Evolutionary conservation across 2,329 filamentous ascomycete species (phyloP), one percentile per base, ranked within the genome.

Genomic region (Cercospora sojina): DNA sequence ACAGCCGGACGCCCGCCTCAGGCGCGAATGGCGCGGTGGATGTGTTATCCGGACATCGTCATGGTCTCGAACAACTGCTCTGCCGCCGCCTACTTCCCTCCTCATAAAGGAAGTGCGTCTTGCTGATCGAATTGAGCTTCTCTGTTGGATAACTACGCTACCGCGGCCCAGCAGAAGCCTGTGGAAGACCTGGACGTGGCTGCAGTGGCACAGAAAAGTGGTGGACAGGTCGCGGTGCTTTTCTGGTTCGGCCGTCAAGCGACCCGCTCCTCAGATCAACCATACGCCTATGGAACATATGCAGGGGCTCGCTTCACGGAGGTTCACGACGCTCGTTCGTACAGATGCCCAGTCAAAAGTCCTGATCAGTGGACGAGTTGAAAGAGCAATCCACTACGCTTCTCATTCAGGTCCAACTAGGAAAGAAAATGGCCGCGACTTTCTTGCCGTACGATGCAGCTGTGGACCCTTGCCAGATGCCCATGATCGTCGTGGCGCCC

Each of bases 191-290:
- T 56, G 53, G 27, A 56, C 29, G 53, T 10, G n/a, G 25, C n/a
- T 6, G 53, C 9, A 57, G 53, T 57, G 53, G 53, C 29, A n/a
- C 53, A 18, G 53, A 57, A 57, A 57, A 57, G 53, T 57, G 53
- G 53, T 57, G 53, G 53, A 57, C 53, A 57, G 9, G 31, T 35
- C 53, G 53, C 53, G 8, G 53, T 18, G 25, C 53, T 57, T 10
- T 25, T 35, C 27, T 57, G 16, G 29, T 31, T 27, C 20, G 47
- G 47, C 47, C 23, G 23, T n/a, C 23, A 27, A 51, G 23, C 47
- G 47, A 51, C 23, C 43, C 43, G 43, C 43, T 23, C 18, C 20
- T 38, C 43, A 49, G 18, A n/a, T 51, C 12, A 27, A 29, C 23
- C 23, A 9, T 13, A 12, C 8, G 47, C 23, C 47, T 12, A 51